These are phyloP conservation scores for Mycena leptocephala DNA, from an alignment of 768 basidiomycete species.

Conservation along the genomic window DNA sequence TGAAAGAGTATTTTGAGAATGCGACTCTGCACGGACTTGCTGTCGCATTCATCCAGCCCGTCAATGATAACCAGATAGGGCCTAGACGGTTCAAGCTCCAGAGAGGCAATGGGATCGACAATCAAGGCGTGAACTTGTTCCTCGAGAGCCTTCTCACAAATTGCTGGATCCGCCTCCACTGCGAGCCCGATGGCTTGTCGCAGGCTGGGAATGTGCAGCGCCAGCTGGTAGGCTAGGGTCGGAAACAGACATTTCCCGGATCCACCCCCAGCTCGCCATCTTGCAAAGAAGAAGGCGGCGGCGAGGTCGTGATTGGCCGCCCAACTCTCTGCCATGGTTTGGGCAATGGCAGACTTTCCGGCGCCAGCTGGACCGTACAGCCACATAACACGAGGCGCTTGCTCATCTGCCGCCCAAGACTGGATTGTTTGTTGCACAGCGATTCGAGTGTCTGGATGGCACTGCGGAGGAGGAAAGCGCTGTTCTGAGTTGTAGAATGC, in stretches of 20 bases:
- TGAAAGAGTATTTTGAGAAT: neutral
- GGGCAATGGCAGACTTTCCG: slow-evolving; percentile 4
- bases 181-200: neutral
- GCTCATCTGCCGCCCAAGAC: too few relatives aligned
- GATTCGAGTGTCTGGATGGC: too few relatives aligned
- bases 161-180: slow-evolving; percentile 5
- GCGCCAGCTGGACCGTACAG: too few relatives aligned
- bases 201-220: neutral
- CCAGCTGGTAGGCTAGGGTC: neutral
- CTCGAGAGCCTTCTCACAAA: slow-evolving; percentile 1
- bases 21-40: neutral
- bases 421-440: too few relatives aligned
- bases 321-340: slow-evolving; percentile 4
- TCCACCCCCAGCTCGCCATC: too few relatives aligned
- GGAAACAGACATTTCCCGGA: neutral
- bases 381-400: too few relatives aligned
- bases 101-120: neutral
- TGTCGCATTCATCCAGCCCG: slow-evolving; percentile 1
- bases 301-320: neutral
- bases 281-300: slow-evolving; percentile 11
- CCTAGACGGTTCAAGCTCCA: neutral
- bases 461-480: too few relatives aligned
- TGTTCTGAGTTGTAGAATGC: too few relatives aligned
- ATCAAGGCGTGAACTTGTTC: neutral
- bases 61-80: slow-evolving; percentile 1